Evolutionary conservation across 768 basidiomycete species (phyloP), one percentile per base, ranked within the genome.

Genomic region (Hemileccinum impolitum): DNA sequence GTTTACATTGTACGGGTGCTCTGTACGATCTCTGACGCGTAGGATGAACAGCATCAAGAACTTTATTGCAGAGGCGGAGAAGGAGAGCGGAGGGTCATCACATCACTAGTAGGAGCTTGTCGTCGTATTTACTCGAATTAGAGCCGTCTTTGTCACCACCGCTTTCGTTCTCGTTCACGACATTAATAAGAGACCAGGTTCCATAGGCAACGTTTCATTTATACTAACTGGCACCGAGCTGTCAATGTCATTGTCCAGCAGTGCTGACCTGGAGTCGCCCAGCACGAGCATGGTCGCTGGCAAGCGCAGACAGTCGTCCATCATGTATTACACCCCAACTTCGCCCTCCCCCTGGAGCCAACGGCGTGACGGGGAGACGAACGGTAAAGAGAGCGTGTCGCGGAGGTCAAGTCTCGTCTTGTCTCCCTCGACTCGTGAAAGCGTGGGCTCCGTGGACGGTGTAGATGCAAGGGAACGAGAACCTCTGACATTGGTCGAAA

Each of bases 51-150:
- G 90, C 65, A 89, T 92, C 72, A 75, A 78, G 66, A 82, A 83
- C 43, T 92, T 88, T 64, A 79, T 91, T 52, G 81, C 79, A 48
- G 88, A 90, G 63, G 89, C 90, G 40, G 90, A 91, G 76, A 89
- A 87, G 70, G 85, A 81, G 65, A 70, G 80, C 55, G 77, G 79
- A 62, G 67, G 58, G 39, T 64, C 61, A 14, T 67, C 61, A 45
- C 63, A 67, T 60, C 60, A 57, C 46, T 68, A n/a, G n/a, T n/a
- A n/a, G n/a, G 48, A 68, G 45, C 45, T 17, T 36, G 47, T 44
- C 32, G 43, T 39, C 7, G 23, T 4, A 2, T 12, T 2, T 9
- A 30, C 28, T 9, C 9, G 23, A 23, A 23, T 6, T 23, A 3
- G 23, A 23, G 3, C 23, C 6, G 23, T 23, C 23, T 23, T 6